phyloP scores from a whole-genome alignment of 176 grass and related monocot species.

The Zoysia japonica region DNA sequence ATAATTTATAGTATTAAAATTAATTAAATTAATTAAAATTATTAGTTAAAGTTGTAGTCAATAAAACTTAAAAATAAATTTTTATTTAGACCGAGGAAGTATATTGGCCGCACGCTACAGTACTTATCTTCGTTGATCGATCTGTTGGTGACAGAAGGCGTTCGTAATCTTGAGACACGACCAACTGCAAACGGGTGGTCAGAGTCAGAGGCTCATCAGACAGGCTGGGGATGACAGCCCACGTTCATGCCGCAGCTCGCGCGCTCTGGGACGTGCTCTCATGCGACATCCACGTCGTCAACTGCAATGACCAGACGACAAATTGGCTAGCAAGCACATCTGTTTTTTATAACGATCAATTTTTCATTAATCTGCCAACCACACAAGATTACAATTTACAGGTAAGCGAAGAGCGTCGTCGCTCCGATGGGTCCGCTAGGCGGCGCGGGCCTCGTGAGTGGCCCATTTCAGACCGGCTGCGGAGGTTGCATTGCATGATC shows the following conservation, averaged over 20 bases:
- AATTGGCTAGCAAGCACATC: background rate
- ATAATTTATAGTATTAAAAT: too few species aligned
- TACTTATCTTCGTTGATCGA: background rate
- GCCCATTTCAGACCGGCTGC: too few species aligned
- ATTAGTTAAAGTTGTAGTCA: too few species aligned
- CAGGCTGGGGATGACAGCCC: background rate
- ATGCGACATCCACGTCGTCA: constrained; percentile 38
- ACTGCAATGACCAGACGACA: constrained; percentile 2
- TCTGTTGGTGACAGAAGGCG: background rate
- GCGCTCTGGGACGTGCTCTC: constrained; percentile 37
- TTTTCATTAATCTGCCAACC: background rate
- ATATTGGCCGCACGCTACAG: too few species aligned
- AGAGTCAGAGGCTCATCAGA: background rate
- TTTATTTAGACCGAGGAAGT: too few species aligned
- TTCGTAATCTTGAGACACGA: background rate
- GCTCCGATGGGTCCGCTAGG: too few species aligned
- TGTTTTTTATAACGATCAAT: background rate
- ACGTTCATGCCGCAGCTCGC: constrained; percentile 16
- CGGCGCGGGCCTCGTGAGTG: too few species aligned
- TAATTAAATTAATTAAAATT: too few species aligned
- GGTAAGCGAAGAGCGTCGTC: too few species aligned
- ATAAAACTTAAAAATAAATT: too few species aligned
- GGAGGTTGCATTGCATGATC: too few species aligned
- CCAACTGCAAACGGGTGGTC: constrained; percentile 7
- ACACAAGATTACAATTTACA: background rate